phyloP scores from a whole-genome alignment of 78 protist species.

The Cavenderia fasciculata region DNA sequence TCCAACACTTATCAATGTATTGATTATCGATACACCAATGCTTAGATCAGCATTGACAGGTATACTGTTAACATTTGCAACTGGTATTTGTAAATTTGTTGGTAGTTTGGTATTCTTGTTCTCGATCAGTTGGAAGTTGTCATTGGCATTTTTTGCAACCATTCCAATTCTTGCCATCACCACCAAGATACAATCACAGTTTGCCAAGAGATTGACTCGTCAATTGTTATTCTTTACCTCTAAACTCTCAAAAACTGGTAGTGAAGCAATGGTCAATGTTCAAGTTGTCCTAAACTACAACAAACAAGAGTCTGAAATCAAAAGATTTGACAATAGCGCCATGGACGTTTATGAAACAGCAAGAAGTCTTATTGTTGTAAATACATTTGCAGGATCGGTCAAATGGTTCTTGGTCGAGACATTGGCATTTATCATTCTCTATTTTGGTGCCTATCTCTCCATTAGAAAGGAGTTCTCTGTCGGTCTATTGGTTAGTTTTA shows the following conservation, averaged over 20 bases:
- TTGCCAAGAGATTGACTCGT: constrained; percentile 53
- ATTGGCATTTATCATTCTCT: constrained; percentile 52
- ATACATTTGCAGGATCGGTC: constrained; percentile 30
- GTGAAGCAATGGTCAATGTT: constrained; percentile 56
- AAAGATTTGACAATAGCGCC: background rate
- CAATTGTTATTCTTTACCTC: constrained; percentile 13
- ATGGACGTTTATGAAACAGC: constrained; percentile 41
- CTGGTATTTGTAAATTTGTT: constrained; percentile 62
- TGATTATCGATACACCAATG: constrained; percentile 67
- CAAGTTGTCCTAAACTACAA: constrained; percentile 55
- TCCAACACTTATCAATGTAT: constrained; percentile 47
- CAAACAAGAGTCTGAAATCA: constrained; percentile 49
- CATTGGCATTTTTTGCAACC: constrained; percentile 58
- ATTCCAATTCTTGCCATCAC: constrained; percentile 35
- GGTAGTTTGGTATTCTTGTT: constrained; percentile 60
- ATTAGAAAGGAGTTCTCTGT: constrained; percentile 41
- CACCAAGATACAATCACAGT: constrained; percentile 41
- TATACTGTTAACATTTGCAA: constrained; percentile 40
- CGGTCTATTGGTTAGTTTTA: constrained; percentile 60
- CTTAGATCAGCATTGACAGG: constrained; percentile 54
- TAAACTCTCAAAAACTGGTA: constrained; percentile 31
- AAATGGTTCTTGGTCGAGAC: constrained; percentile 70
- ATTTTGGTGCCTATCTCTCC: constrained; percentile 53
- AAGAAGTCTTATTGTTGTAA: constrained; percentile 11
- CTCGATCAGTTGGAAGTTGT: constrained; percentile 58